Percentiles rank a stretch among this genome's conserved stretches.
Evolutionary conservation across 1,139 yeast species (phyloP).

Genomic region (Chernovozyma sophiae-reginae): DNA sequence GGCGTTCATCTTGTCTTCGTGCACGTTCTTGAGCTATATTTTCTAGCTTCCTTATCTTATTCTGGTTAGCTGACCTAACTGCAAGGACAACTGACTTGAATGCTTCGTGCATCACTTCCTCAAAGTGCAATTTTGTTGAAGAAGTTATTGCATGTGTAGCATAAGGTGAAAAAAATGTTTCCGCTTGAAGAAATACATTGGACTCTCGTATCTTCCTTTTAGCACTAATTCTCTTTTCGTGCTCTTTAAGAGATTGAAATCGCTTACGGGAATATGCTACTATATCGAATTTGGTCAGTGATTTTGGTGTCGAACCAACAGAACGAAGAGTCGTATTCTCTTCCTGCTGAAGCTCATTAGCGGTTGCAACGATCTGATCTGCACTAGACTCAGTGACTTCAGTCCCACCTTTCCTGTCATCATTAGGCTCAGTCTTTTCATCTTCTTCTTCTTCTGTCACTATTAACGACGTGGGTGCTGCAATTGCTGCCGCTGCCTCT

Average conservation of each 20-base stretch:
- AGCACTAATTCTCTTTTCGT: constrained; percentile 16
- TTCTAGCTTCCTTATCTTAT: constrained; percentile 19
- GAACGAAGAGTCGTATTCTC: neutral
- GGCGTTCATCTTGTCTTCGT: constrained; percentile 17
- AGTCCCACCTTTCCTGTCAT: constrained; percentile 6
- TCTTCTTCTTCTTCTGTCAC: constrained; percentile 9
- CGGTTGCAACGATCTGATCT: neutral
- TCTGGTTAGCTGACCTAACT: constrained; percentile 32
- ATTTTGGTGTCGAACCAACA: constrained; percentile 8
- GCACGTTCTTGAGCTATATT: constrained; percentile 20
- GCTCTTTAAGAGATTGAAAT: constrained; percentile 19
- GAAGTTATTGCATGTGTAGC: constrained; percentile 22
- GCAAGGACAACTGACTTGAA: constrained; percentile 33
- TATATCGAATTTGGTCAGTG: constrained; percentile 39
- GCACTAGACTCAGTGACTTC: constrained; percentile 4
- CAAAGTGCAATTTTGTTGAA: constrained; percentile 23
- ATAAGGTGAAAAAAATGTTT: constrained; percentile 37
- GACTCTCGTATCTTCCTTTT: constrained; percentile 20
- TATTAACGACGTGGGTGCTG: neutral
- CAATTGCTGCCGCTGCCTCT: constrained; percentile 4
- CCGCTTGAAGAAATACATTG: constrained; percentile 46
- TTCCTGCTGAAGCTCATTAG: constrained; percentile 1
- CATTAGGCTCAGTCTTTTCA: constrained; percentile 3
- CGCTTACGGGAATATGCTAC: constrained; percentile 52
- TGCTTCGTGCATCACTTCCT: constrained; percentile 26